Conservation (phyloP, 352 stramenopile genomes). For the Achlya hypogyna region DNA sequence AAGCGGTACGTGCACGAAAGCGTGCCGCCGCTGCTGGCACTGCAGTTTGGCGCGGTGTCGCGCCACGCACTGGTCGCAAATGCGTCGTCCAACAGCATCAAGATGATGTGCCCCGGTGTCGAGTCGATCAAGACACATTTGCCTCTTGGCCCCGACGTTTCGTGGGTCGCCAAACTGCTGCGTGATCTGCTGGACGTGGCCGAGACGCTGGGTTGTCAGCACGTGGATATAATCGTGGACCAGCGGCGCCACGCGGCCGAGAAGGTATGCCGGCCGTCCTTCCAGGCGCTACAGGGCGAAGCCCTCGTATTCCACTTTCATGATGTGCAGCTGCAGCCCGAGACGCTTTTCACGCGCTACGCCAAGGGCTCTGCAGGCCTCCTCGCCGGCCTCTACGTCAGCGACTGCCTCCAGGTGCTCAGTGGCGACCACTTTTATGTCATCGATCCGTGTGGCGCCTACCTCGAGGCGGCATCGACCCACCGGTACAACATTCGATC, state of each 20-base stretch:
- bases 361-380: conserved; percentile 43
- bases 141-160: conserved; percentile 17
- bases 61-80: conserved; percentile 55
- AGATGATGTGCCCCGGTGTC: conserved; percentile 35
- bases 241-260: conserved; percentile 49
- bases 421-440: conserved; percentile 67
- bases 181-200: conserved; percentile 49
- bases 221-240: conserved; percentile 65
- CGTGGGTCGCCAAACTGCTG: conserved; percentile 43
- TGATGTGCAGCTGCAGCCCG: conserved; percentile 35
- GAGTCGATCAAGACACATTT: conserved; percentile 35
- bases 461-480: conserved; percentile 23
- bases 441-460: conserved; percentile 53
- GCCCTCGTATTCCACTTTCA: conserved; percentile 66
- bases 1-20: conserved; percentile 42
- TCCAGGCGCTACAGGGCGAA: conserved; percentile 61
- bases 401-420: conserved; percentile 71
- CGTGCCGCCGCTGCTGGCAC: conserved; percentile 35
- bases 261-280: conserved; percentile 58
- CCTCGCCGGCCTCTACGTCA: conserved; percentile 50
- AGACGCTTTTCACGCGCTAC: conserved; percentile 47
- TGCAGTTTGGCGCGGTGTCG: conserved; percentile 43
- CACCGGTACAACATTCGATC: conserved; percentile 46
- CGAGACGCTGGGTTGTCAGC: conserved; percentile 38
- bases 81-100: conserved; percentile 42